Percentiles rank a stretch among this genome's conserved stretches.
These are phyloP conservation scores for Tetragonia tetragonoides DNA, from an alignment of 148 eudicot genomes.

Conservation along the genomic window DNA sequence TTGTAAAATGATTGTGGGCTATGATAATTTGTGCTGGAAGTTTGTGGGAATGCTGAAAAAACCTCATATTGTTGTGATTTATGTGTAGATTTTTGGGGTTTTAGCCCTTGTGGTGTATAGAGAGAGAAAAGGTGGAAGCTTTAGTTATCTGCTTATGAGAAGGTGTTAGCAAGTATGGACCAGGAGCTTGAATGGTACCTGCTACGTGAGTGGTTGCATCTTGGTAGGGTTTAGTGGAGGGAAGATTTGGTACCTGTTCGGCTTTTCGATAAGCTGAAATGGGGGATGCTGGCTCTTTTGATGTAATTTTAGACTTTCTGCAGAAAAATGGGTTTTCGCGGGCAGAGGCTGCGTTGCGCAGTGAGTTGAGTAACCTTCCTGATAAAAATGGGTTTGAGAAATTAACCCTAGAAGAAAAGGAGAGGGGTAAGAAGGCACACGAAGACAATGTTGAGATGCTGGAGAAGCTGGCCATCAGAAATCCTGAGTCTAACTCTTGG, in stretches of 20 bases:
- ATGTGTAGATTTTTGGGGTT: constrained; percentile 10
- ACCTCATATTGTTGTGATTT: not conserved
- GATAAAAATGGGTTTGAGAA: constrained; percentile 65
- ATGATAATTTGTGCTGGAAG: not conserved
- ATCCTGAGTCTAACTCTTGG: constrained; percentile 39
- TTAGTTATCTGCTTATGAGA: not conserved
- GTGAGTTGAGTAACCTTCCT: constrained; percentile 58
- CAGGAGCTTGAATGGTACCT: not conserved
- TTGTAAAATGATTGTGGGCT: not conserved
- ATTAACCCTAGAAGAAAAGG: constrained; percentile 45
- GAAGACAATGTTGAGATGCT: constrained; percentile 32
- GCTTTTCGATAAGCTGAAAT: constrained; percentile 30
- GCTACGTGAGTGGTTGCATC: constrained; percentile 11
- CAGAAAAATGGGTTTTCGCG: constrained; percentile 69
- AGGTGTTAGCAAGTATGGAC: not conserved
- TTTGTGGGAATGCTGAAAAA: not conserved
- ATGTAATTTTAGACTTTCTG: constrained; percentile 61
- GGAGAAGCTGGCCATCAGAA: constrained; percentile 29
- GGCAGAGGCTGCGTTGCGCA: constrained; percentile 90
- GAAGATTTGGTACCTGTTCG: constrained; percentile 24
- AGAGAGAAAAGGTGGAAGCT: constrained; percentile 3
- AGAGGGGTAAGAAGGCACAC: constrained; percentile 28
- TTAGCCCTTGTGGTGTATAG: not conserved
- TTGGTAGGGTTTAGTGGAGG: constrained; percentile 33
- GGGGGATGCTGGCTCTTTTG: constrained; percentile 63